Conservation (phyloP, 2,329 filamentous ascomycete species). For the Magnaporthiopsis rhizophila region DNA sequence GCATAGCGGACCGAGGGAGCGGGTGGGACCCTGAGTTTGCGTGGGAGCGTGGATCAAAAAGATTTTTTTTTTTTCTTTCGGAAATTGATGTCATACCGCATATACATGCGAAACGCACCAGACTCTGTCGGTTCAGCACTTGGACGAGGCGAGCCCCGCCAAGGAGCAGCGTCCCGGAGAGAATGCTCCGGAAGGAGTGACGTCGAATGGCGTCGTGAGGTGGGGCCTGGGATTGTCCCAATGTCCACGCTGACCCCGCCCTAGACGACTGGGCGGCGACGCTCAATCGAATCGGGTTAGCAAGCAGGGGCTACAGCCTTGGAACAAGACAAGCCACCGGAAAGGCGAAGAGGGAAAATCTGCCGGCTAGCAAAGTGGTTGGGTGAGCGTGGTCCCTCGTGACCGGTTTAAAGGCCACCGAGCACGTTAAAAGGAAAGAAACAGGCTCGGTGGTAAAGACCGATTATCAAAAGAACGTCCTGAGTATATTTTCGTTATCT, state of each 20-base stretch:
- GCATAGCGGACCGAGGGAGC: background rate
- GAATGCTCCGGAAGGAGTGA: background rate
- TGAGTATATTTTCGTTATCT: no score
- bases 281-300: background rate
- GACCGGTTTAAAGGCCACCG: background rate
- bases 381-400: background rate
- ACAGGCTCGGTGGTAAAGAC: no score
- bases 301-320: background rate
- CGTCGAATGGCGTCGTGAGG: background rate
- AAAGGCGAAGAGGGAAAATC: background rate
- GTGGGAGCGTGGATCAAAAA: no score
- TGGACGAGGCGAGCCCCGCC: background rate
- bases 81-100: background rate
- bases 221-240: background rate
- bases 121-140: no score
- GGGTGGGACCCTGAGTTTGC: background rate
- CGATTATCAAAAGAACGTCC: no score
- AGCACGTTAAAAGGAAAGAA: background rate
- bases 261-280: background rate
- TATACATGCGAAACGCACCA: background rate
- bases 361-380: background rate
- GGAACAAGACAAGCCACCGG: background rate
- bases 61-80: no score
- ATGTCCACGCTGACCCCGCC: background rate
- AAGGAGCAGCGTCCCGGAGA: background rate